Percentiles rank a stretch among this genome's conserved stretches.
Evolutionary conservation across 768 basidiomycete species (phyloP).

Genomic region (Amanita pallidorosea): DNA sequence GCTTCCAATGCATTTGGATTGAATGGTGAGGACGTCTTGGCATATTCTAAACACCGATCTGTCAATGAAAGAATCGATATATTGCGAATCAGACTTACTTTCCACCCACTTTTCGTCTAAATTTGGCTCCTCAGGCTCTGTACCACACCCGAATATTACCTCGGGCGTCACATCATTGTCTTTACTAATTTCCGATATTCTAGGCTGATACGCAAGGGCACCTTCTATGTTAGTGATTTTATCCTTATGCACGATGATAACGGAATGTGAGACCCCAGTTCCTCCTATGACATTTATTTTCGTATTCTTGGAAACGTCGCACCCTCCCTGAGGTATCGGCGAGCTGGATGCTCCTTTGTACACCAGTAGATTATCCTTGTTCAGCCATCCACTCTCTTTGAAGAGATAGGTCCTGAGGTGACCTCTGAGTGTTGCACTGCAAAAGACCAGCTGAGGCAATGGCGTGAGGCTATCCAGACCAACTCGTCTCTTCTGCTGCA

Average conservation of each 20-base stretch:
- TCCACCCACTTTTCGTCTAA: constrained; percentile 12
- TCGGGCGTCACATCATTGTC: constrained; percentile 12
- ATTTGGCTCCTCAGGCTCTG: constrained; percentile 7
- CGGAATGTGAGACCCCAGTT: constrained; percentile 34
- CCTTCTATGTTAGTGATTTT: constrained; percentile 48
- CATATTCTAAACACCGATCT: constrained; percentile 25
- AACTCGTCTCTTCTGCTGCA: constrained; percentile 3
- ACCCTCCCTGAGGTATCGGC: background rate
- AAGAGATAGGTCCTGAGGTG: constrained; percentile 44
- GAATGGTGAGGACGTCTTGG: constrained; percentile 38
- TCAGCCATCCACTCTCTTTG: constrained; percentile 50
- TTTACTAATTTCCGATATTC: constrained; percentile 8
- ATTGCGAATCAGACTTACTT: constrained; percentile 12
- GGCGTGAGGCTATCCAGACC: background rate
- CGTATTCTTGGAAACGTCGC: background rate
- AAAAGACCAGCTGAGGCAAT: constrained; percentile 52
- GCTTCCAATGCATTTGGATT: constrained; percentile 52
- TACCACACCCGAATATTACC: constrained; percentile 9
- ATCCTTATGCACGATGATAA: constrained; percentile 48
- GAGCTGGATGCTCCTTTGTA: constrained; percentile 17
- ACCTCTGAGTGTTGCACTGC: constrained; percentile 60
- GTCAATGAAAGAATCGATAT: constrained; percentile 7
- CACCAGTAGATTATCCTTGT: constrained; percentile 28
- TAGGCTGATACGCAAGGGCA: constrained; percentile 23
- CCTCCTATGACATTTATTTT: constrained; percentile 11